Evolutionary conservation across 306 rosid species (phyloP).

Genomic region (Prosopis cineraria): DNA sequence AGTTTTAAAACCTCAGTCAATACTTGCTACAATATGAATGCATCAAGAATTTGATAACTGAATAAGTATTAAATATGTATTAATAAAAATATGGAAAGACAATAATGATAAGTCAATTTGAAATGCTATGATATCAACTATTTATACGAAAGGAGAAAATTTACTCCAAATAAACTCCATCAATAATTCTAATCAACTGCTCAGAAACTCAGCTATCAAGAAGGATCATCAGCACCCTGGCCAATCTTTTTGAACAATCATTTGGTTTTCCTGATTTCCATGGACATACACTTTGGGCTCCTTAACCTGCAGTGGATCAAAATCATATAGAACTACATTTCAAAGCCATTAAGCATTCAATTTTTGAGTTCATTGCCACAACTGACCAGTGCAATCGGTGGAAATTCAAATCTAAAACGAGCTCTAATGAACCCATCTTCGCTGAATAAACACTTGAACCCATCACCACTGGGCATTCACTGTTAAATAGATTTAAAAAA

Average conservation of each 20-base stretch:
- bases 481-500: conserved; percentile 33
- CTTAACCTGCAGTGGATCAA: conserved; percentile 52
- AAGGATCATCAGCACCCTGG: conserved; percentile 62
- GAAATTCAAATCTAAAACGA: conserved; percentile 54
- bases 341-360: conserved; percentile 5
- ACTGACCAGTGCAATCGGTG: conserved; percentile 65
- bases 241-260: conserved; percentile 52
- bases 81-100: too few species aligned
- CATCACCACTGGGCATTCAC: conserved; percentile 70
- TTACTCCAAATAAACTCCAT: background rate
- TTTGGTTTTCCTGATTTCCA: conserved; percentile 52
- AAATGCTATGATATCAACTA: background rate
- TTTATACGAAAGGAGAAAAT: background rate
- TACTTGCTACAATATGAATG: too few species aligned
- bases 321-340: conserved; percentile 7
- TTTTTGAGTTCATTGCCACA: conserved; percentile 5
- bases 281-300: conserved; percentile 77
- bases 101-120: background rate
- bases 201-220: background rate
- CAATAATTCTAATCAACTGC: conserved; percentile 1
- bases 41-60: background rate
- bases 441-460: conserved; percentile 75
- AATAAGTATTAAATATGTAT: too few species aligned
- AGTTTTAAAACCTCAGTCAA: too few species aligned
- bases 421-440: conserved; percentile 64